Evolutionary conservation across 2,329 filamentous ascomycete species (phyloP), one percentile per base, ranked within the genome.

Genomic region (Exophiala calicioides): DNA sequence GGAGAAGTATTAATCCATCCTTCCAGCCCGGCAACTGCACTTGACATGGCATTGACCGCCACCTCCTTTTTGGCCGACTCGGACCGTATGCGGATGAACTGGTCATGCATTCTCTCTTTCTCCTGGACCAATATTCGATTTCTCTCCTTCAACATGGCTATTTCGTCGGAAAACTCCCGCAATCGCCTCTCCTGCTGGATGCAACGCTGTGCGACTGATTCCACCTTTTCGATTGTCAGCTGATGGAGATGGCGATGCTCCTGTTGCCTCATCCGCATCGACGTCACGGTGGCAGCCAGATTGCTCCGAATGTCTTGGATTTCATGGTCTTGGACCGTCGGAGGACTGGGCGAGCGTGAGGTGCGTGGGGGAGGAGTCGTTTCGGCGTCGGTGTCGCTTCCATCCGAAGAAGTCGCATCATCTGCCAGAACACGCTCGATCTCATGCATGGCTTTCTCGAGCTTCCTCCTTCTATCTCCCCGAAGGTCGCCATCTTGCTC

Each of bases 1-100:
- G 47, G 34, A 32, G 57, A 46, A 48, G 34, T 53, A 33, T 59
- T 55, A 41, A 60, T 55, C 56, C 57, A 60, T 37, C 58, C 58
- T 46, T 60, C 57, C 13, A 60, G 31, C 15, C 58, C 58, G 9
- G 48, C 47, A 10, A 60, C 58, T 15, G 58, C 57, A 35, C 55
- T 58, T 18, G 55, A 58, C 58, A 60, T 60, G 27, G 58, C 58
- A 30, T 58, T 37, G 21, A 60, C 50, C 18, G 58, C 58, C 10
- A 53, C 43, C 21, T 60, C 48, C 32, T 50, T 57, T 20, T 48
- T 50, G 9, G 34, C 44, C 3, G 47, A 50, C 30, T 59, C 53
- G 4, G 33, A 31, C 27, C 46, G 44, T 10, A 45, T 40, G 4
- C 47, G 35, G 10, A 42, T 23, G 13, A 55, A 26, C 19, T 53